phyloP scores from a whole-genome alignment of 441 rosid genomes.

The Macaranga tanarius region DNA sequence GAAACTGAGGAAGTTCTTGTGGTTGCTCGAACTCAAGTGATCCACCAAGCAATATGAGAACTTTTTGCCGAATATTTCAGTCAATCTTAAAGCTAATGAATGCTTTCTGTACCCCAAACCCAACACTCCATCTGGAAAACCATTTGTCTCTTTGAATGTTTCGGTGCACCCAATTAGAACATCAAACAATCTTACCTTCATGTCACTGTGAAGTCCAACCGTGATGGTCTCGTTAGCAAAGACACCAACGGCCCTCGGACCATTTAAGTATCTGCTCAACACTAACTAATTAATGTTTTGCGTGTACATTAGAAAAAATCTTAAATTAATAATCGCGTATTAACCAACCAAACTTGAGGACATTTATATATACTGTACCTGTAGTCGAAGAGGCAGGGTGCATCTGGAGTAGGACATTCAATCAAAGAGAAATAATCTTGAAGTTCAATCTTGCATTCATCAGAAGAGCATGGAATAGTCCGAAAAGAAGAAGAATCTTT shows the following conservation, averaged over 20 bases:
- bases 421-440: conserved; percentile 3
- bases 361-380: conserved; percentile 9
- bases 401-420: conserved; percentile 15
- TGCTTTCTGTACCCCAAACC: conserved; percentile 29
- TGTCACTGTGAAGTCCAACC: conserved; percentile 13
- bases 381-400: conserved; percentile 33
- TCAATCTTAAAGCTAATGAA: conserved; percentile 33
- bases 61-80: conserved; percentile 28
- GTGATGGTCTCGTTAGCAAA: conserved; percentile 33
- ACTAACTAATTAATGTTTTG: too few relatives aligned
- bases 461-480: conserved; percentile 29
- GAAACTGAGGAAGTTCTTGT: conserved; percentile 28
- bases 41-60: conserved; percentile 50
- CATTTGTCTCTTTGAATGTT: background rate
- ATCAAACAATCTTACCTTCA: conserved; percentile 13
- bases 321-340: background rate
- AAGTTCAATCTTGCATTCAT: conserved; percentile 22
- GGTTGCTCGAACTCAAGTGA: conserved; percentile 35
- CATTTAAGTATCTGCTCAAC: conserved; percentile 25
- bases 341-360: background rate
- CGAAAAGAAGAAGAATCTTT: conserved; percentile 24
- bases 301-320: too few relatives aligned
- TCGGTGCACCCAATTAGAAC: conserved; percentile 31
- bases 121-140: conserved; percentile 30
- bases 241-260: conserved; percentile 16